Evolutionary conservation across 176 grass and related monocot genomes (phyloP).

Genomic region (Saccharum spontaneum): DNA sequence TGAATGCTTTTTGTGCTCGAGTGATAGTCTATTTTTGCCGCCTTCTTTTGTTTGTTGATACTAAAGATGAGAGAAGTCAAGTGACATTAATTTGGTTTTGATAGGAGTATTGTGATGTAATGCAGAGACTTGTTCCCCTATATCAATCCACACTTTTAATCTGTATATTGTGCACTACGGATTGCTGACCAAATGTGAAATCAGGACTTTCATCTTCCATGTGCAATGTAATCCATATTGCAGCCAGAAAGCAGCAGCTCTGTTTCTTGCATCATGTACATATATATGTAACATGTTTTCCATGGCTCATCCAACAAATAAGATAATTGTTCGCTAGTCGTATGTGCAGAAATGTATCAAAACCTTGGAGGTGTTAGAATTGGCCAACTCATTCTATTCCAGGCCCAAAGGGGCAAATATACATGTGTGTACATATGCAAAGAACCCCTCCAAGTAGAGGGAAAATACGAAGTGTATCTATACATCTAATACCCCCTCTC

Average conservation of each 20-base stretch:
- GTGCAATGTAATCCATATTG: not conserved
- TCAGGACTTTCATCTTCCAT: not conserved
- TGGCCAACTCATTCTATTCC: no score
- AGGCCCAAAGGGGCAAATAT: no score
- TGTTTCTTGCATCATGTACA: not conserved
- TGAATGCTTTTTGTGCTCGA: slow-evolving; percentile 27
- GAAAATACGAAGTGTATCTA: no score
- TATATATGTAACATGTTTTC: not conserved
- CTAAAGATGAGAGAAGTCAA: slow-evolving; percentile 19
- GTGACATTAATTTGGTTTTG: slow-evolving; percentile 36
- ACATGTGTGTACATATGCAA: no score
- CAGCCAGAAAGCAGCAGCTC: not conserved
- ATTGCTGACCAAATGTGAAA: slow-evolving; percentile 12
- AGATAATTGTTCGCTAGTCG: not conserved
- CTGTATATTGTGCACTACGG: slow-evolving; percentile 5
- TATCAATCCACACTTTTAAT: slow-evolving; percentile 6
- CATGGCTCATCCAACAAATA: not conserved
- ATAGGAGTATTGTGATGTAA: slow-evolving; percentile 44
- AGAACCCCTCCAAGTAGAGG: no score
- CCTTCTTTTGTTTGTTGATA: slow-evolving; percentile 31
- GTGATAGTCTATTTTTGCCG: not conserved
- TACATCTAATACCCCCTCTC: no score
- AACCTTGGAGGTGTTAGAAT: no score
- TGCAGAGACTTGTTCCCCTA: slow-evolving; percentile 10
- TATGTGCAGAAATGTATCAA: not conserved